Evolutionary conservation across 257 asterid species (phyloP).

Genomic region (Haberlea rhodopensis): DNA sequence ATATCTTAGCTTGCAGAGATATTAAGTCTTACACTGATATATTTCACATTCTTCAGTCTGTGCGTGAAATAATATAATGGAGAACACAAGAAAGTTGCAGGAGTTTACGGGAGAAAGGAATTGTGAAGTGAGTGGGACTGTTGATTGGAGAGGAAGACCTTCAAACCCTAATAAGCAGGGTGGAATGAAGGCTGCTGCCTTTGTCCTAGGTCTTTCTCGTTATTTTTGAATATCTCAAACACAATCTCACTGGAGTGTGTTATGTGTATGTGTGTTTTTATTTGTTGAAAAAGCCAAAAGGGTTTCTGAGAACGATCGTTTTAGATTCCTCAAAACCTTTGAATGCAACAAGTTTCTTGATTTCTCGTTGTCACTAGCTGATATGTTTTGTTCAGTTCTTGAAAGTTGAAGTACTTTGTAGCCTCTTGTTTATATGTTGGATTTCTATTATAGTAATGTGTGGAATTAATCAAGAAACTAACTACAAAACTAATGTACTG

Average conservation of each 20-base stretch:
- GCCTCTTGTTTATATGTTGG: too few species aligned
- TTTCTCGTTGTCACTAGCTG: too few species aligned
- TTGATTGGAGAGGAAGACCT: constrained; percentile 92
- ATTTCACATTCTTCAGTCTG: not conserved
- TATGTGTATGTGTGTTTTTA: not conserved
- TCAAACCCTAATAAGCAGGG: constrained; percentile 76
- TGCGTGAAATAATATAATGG: constrained; percentile 32
- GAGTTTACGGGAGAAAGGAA: constrained; percentile 21
- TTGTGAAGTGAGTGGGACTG: constrained; percentile 25
- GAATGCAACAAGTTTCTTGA: not conserved
- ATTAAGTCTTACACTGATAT: not conserved
- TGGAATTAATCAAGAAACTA: too few species aligned
- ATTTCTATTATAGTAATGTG: too few species aligned
- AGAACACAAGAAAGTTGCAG: constrained; percentile 27
- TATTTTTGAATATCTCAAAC: constrained; percentile 15
- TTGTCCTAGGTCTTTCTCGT: constrained; percentile 61
- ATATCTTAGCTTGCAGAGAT: not conserved
- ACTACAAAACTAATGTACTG: too few species aligned
- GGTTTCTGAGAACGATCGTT: not conserved
- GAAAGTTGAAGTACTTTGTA: too few species aligned
- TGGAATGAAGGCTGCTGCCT: constrained; percentile 76
- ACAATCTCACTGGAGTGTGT: not conserved
- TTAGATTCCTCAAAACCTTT: not conserved
- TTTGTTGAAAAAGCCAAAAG: not conserved
- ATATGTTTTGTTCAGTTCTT: too few species aligned